Base-by-base conservation (phyloP, 2,329 filamentous ascomycete genomes). In the Penicillium sp. region DNA sequence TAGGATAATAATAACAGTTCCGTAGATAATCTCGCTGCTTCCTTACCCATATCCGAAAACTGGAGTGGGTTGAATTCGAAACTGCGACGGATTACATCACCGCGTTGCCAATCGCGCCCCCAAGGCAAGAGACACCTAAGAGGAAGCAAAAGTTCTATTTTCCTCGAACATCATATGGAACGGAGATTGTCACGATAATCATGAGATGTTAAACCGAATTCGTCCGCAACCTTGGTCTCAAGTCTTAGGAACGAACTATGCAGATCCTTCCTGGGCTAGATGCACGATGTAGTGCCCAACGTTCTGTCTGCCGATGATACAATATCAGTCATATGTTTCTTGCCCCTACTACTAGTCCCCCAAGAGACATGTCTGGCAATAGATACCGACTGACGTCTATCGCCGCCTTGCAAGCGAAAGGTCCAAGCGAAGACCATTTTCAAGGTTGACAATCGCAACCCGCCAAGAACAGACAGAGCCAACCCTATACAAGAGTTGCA, bases 211-310 rank as follows among this genome's bases (percentile, higher is more conserved):
- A 49, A 26, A 13, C 13, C 55, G 11, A 48, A 50, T 19, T 15
- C 8, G 31, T 30, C 46, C 17, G 21, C 44, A 47, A 50, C 5
- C 31, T 57, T 57, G 29, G 55, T 19, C 8, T 31, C 49, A 21
- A 56, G 53, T 47, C 26, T 30, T 45, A 56, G 47, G 55, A 50
- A 57, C 55, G 55, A 50, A 57, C 55, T 47, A 57, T 44, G 56
- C 56, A 38, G 56, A 58, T 58, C 56, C 47, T 51, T 23, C 56
- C 52, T 23, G 31, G 47, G 31, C 46, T 17, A 44, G 38, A 50
- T 51, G 56, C 56, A 58, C 47, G 48, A 46, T 19, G 26, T 23
- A 52, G 56, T 58, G 56, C 56, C 56, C 56, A 58, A 58, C 48
- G 38, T 45, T 50, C n/a, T 23, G 30, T 52, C 48, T 52, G 21